phyloP scores from a whole-genome alignment of 495 filamentous ascomycete genomes.

The Hypoxylon intermedium region DNA sequence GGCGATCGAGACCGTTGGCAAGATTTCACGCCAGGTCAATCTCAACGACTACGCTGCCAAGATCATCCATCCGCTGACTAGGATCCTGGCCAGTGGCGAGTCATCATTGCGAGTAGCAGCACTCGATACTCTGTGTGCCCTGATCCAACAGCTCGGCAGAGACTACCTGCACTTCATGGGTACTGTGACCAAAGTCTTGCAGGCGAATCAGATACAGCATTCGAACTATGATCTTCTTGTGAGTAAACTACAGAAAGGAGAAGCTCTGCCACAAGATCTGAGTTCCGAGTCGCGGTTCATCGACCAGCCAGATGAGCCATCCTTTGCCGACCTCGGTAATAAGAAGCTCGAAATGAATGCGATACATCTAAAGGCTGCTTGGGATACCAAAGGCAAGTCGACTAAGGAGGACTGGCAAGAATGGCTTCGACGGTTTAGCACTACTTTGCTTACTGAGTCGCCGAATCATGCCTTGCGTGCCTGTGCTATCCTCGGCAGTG shows the following conservation, averaged over 20 bases:
- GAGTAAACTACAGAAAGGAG: slow-evolving; percentile 89
- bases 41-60: slow-evolving; percentile 94
- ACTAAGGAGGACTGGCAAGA: slow-evolving; percentile 99
- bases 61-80: slow-evolving; percentile 87
- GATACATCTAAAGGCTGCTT: slow-evolving; percentile 94
- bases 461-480: slow-evolving; percentile 93
- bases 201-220: slow-evolving; percentile 75
- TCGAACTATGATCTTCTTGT: slow-evolving; percentile 90
- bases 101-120: slow-evolving; percentile 78
- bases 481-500: slow-evolving; percentile 87
- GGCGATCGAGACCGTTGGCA: slow-evolving; percentile 93
- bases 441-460: slow-evolving; percentile 92
- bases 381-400: slow-evolving; percentile 94
- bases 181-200: slow-evolving; percentile 80
- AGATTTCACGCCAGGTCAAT: slow-evolving; percentile 95
- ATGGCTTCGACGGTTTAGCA: slow-evolving; percentile 96
- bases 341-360: slow-evolving; percentile 97
- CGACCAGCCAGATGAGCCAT: slow-evolving; percentile 76
- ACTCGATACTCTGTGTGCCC: slow-evolving; percentile 92
- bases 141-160: slow-evolving; percentile 93
- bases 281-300: slow-evolving; percentile 86
- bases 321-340: slow-evolving; percentile 79
- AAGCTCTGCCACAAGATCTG: slow-evolving; percentile 90
- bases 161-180: slow-evolving; percentile 94
- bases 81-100: slow-evolving; percentile 76